These are phyloP conservation scores for Colletotrichum ledebouriae DNA, from an alignment of 2,329 filamentous ascomycete genomes.

Conservation along the genomic window DNA sequence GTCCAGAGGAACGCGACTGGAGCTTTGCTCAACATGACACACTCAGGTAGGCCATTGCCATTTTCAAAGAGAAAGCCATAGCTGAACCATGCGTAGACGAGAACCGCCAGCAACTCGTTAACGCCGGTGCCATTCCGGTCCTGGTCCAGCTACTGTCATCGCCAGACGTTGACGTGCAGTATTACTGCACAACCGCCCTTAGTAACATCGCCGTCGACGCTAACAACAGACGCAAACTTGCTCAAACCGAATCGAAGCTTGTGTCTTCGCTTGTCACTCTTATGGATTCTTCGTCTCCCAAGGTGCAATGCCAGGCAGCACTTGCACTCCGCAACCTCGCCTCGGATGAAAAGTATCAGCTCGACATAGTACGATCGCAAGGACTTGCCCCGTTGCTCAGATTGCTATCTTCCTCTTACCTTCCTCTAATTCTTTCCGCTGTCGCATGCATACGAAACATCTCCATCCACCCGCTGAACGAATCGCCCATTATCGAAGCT, in stretches of 20 bases:
- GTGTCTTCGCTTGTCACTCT: slow-evolving; percentile 95
- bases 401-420: slow-evolving; percentile 93
- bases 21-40: slow-evolving; percentile 97
- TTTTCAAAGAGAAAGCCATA: background rate
- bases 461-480: slow-evolving; percentile 96
- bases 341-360: slow-evolving; percentile 98
- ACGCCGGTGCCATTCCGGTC: slow-evolving; percentile 97
- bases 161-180: slow-evolving; percentile 95
- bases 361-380: slow-evolving; percentile 93
- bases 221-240: slow-evolving; percentile 90
- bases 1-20: slow-evolving; percentile 98
- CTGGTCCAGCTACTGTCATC: slow-evolving; percentile 95
- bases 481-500: slow-evolving; percentile 98
- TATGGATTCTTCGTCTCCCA: slow-evolving; percentile 97
- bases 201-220: slow-evolving; percentile 98
- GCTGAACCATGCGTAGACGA: slow-evolving; percentile 74
- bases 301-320: slow-evolving; percentile 97
- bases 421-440: slow-evolving; percentile 94
- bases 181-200: slow-evolving; percentile 98
- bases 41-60: slow-evolving; percentile 79
- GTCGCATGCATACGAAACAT: slow-evolving; percentile 99
- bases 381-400: slow-evolving; percentile 88
- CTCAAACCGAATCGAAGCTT: slow-evolving; percentile 89
- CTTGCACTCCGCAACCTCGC: slow-evolving; percentile 94
- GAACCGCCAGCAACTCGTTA: slow-evolving; percentile 96